Base-by-base conservation (phyloP, 75 land plant species). In the Chamaecyparis obtusa region DNA sequence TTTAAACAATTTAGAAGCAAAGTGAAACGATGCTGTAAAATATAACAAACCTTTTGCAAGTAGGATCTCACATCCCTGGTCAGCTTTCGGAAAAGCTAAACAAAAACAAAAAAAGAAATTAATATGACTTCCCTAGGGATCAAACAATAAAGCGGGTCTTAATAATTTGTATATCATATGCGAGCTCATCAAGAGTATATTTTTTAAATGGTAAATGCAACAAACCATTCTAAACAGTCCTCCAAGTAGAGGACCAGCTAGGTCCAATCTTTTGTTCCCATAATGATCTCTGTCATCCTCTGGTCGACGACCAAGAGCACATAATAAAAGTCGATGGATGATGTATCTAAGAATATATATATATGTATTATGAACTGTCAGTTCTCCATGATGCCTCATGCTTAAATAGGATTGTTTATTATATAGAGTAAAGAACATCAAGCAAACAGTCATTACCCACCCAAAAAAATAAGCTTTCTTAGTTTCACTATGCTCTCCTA, bases 211-310 rank as follows among this genome's bases (percentile, higher is more conserved):
- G 77, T 89, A 83, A 37, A 84, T 48, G 57, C 19, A 54, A 67
- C 86, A 39, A 86, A 96, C 98, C 99, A 94, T 94, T 88, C 99
- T 91, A 77, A 98, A 98, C 37, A 98, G 89, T 86, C 97, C 95
- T 85, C 99, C 99, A 92, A 98, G 99, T 76, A 98, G 87, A 86
- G 99, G 99, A 85, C 99, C 99, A 87, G 99, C 99, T 90, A 98
- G 97, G 89, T 98, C 99, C 84, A 98, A 92, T 86, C 99, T 93
- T 89, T 98, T 98, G 86, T 98, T 98, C 43, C 99, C 99, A 91
- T 98, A 98, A 86, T 98, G 99, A 90, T 98, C 99, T 77, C 99
- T 91, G 86, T 98, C 99, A 91, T 98, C 99, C 87, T 98, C 99
- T 51, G 99, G 93, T 83, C 99, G 89, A 30, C 99, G 95, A 21